Percentiles rank a stretch among this genome's conserved stretches.
phyloP scores from a whole-genome alignment of 805 yeast species.

The Soucietia sequanensis region DNA sequence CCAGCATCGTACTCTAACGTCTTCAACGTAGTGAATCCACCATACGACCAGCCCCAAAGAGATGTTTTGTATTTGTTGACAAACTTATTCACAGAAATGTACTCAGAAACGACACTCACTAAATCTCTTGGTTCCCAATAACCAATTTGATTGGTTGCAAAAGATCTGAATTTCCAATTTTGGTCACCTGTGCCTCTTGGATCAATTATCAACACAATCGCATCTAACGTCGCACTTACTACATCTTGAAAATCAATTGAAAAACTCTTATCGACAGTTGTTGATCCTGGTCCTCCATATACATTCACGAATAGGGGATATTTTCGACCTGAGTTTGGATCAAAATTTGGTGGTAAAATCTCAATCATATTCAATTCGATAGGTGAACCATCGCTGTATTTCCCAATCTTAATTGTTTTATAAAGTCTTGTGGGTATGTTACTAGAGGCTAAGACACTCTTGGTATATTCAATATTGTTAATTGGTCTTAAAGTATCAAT shows the following conservation, averaged over 20 bases:
- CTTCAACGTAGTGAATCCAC: constrained; percentile 90
- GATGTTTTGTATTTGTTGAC: constrained; percentile 68
- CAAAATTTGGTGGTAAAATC: constrained; percentile 57
- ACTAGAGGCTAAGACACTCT: constrained; percentile 24
- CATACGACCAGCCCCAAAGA: constrained; percentile 98
- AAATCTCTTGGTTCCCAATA: constrained; percentile 77
- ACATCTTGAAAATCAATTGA: constrained; percentile 57
- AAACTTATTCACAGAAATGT: constrained; percentile 44
- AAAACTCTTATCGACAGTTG: constrained; percentile 48
- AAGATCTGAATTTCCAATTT: constrained; percentile 64
- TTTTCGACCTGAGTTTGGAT: constrained; percentile 32
- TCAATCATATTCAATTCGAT: constrained; percentile 54
- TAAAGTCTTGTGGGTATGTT: constrained; percentile 53
- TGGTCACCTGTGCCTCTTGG: constrained; percentile 84
- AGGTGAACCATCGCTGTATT: constrained; percentile 24
- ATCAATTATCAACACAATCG: constrained; percentile 65
- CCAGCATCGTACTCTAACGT: constrained; percentile 81
- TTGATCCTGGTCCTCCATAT: constrained; percentile 84
- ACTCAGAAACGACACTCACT: constrained; percentile 47
- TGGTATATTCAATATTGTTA: constrained; percentile 16
- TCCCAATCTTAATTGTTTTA: constrained; percentile 26
- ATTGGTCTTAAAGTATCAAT: constrained; percentile 12
- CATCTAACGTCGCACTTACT: constrained; percentile 54
- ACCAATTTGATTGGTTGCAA: constrained; percentile 59
- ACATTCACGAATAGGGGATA: constrained; percentile 68